A percentile compares a stretch with the other conserved stretches of the same genome.
These are phyloP conservation scores for Cryptosporidium andersoni DNA, from an alignment of 169 alveolate species.

Conservation along the genomic window DNA sequence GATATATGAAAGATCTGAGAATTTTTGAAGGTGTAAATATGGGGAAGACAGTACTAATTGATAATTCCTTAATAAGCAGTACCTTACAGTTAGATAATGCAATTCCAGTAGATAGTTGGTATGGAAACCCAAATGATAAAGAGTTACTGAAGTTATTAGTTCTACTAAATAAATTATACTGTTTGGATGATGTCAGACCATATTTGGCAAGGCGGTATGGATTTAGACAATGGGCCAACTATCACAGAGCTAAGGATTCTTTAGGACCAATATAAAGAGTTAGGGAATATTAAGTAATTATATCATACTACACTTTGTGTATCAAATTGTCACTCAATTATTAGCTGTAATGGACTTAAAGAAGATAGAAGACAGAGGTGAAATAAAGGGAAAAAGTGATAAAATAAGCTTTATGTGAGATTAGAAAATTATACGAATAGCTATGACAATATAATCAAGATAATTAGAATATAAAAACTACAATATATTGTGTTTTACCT, in stretches of 20 bases:
- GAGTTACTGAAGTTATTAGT: conserved; percentile 77
- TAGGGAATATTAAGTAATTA: background rate
- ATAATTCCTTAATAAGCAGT: conserved; percentile 81
- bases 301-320: background rate
- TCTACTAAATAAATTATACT: conserved; percentile 57
- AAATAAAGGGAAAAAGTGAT: too few species aligned
- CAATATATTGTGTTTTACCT: background rate
- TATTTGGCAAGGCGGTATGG: conserved; percentile 62
- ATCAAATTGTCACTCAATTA: background rate
- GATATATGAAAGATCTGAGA: conserved; percentile 81
- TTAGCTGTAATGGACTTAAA: too few species aligned
- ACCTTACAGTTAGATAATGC: conserved; percentile 83
- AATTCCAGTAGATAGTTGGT: conserved; percentile 85
- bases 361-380: too few species aligned
- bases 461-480: background rate
- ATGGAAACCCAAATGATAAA: conserved; percentile 79
- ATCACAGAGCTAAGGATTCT: conserved; percentile 39
- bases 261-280: conserved; percentile 25
- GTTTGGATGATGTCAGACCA: conserved; percentile 53
- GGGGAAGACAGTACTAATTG: conserved; percentile 80
- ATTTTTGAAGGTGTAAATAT: conserved; percentile 77
- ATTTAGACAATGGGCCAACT: conserved; percentile 56
- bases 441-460: too few species aligned
- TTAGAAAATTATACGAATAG: too few species aligned
- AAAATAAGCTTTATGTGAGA: too few species aligned